Percentiles rank a stretch among this genome's conserved stretches.
Evolutionary conservation across 768 basidiomycete species (phyloP).

Genomic region (Russula abietina): DNA sequence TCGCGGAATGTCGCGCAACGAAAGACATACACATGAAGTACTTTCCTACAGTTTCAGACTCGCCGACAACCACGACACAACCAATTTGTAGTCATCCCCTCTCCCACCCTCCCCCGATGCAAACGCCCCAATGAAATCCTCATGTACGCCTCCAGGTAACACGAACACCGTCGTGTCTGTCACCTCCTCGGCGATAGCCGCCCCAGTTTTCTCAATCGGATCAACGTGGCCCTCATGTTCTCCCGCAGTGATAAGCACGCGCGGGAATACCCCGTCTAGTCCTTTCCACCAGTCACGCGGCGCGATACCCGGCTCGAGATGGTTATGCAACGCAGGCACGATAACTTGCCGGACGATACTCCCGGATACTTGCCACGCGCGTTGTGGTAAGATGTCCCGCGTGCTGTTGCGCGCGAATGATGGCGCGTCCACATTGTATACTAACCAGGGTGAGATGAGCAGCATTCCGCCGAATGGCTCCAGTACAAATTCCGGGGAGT

Average conservation of each 20-base stretch:
- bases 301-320: slow-evolving; percentile 5
- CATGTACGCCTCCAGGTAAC: too few species aligned
- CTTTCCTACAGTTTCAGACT: too few species aligned
- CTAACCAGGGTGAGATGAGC: slow-evolving; percentile 8
- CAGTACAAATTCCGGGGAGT: too few species aligned
- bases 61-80: not conserved
- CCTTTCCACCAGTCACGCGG: too few species aligned
- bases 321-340: not conserved
- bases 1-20: too few species aligned
- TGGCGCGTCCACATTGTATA: not conserved
- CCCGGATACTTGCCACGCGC: not conserved
- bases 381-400: not conserved
- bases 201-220: too few species aligned
- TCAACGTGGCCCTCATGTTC: too few species aligned
- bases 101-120: slow-evolving; percentile 4
- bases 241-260: too few species aligned
- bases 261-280: too few species aligned
- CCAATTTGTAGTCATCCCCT: not conserved
- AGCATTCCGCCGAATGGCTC: not conserved
- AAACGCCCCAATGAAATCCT: too few species aligned
- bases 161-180: not conserved
- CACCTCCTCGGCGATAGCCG: not conserved
- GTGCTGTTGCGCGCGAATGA: not conserved
- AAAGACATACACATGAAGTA: too few species aligned
- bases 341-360: not conserved